Evolutionary conservation across 345 rosid genomes (phyloP).

Genomic region (Euphorbia tirucalli): DNA sequence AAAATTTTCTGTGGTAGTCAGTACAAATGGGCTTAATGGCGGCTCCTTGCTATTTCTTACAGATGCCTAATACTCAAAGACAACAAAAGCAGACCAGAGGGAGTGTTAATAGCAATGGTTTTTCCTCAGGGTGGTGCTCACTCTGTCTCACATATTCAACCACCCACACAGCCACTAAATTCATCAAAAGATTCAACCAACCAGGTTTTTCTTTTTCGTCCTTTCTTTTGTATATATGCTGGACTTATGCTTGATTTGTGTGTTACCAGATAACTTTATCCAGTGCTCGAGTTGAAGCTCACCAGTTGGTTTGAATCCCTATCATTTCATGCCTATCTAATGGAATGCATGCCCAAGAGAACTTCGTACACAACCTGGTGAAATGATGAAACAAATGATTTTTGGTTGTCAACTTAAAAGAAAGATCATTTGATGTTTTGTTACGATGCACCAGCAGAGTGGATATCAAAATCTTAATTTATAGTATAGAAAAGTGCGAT

Average conservation of each 20-base stretch:
- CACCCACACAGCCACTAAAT: constrained; percentile 32
- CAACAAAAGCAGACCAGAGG: constrained; percentile 49
- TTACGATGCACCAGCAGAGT: too few species aligned
- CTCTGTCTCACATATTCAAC: constrained; percentile 41
- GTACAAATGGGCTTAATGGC: constrained; percentile 6
- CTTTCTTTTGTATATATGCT: not conserved
- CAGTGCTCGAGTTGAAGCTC: not conserved
- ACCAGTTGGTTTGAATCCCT: not conserved
- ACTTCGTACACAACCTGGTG: not conserved
- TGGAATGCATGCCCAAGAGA: not conserved
- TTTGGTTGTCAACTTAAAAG: too few species aligned
- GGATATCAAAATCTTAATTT: too few species aligned
- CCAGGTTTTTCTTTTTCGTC: constrained; percentile 37
- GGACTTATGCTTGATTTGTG: not conserved
- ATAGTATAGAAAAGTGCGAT: constrained; percentile 3
- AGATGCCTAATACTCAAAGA: constrained; percentile 46
- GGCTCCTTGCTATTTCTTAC: constrained; percentile 3
- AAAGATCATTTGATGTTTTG: too few species aligned
- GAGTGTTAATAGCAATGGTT: constrained; percentile 39
- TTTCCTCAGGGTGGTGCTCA: constrained; percentile 36
- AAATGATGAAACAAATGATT: not conserved
- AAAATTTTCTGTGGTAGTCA: too few species aligned
- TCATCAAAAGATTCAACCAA: constrained; percentile 47
- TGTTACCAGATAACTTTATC: not conserved
- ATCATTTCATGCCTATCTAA: not conserved